Percentiles rank a stretch among this genome's conserved stretches.
Conservation (phyloP, 1,284 basidiomycete species). For the Bjerkandera adusta region DNA sequence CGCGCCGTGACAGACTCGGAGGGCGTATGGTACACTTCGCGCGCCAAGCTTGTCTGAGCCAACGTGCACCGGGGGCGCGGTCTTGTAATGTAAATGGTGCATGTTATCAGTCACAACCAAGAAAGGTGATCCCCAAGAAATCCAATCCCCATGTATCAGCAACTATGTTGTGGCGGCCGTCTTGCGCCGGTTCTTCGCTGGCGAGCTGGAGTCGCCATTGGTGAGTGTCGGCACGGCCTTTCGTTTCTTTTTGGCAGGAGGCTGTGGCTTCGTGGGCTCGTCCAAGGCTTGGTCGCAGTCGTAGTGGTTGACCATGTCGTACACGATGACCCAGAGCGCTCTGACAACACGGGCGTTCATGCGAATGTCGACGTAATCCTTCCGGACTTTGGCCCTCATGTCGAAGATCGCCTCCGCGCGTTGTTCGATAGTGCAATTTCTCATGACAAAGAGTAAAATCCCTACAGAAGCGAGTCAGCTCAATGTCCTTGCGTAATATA, state of each 20-base stretch:
- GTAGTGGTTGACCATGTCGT: too few relatives aligned
- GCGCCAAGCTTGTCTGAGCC: constrained; percentile 37
- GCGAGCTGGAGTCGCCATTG: too few relatives aligned
- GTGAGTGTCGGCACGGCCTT: too few relatives aligned
- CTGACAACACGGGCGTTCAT: constrained; percentile 52
- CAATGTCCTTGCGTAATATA: background rate
- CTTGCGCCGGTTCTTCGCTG: too few relatives aligned
- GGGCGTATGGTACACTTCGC: constrained; percentile 70
- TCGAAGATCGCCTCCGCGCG: constrained; percentile 50
- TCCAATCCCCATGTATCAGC: too few relatives aligned
- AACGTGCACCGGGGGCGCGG: constrained; percentile 6
- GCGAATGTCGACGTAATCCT: constrained; percentile 55
- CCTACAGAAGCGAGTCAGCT: constrained; percentile 35
- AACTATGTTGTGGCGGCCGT: too few relatives aligned
- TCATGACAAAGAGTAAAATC: constrained; percentile 54
- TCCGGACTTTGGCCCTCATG: constrained; percentile 53
- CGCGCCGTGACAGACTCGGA: constrained; percentile 68
- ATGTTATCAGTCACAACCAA: background rate
- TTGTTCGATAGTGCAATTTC: constrained; percentile 35
- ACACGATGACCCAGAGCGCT: constrained; percentile 44
- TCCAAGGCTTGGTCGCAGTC: too few relatives aligned
- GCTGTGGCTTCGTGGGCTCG: too few relatives aligned
- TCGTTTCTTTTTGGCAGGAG: too few relatives aligned
- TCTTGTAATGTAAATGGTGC: background rate
- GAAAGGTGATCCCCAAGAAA: too few relatives aligned